These are phyloP conservation scores for Scedosporium aurantiacum DNA, from an alignment of 2,329 filamentous ascomycete genomes.

Conservation along the genomic window DNA sequence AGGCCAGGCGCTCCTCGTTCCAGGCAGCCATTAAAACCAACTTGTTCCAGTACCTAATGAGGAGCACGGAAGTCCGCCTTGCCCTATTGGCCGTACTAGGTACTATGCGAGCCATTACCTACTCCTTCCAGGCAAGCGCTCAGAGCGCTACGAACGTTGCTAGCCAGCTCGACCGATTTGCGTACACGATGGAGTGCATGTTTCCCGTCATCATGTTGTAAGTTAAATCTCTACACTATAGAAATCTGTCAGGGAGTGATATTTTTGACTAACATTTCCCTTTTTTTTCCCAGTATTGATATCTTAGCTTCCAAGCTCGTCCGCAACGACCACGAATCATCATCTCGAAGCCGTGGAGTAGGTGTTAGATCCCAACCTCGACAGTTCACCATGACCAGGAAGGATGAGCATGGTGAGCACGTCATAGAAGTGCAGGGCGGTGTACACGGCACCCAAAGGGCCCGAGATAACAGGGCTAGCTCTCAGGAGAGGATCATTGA, in stretches of 20 bases:
- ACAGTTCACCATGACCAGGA: neutral
- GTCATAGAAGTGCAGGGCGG: conserved; percentile 8
- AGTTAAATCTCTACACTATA: conserved; percentile 7
- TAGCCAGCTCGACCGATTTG: conserved; percentile 28
- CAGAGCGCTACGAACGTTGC: conserved; percentile 25
- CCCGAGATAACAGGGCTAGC: conserved; percentile 5
- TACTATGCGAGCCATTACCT: conserved; percentile 27
- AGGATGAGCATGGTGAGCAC: conserved; percentile 5
- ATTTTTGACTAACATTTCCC: neutral
- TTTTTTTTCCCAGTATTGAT: conserved; percentile 17
- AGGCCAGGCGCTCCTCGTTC: conserved; percentile 19
- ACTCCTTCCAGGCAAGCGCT: conserved; percentile 25
- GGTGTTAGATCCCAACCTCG: neutral
- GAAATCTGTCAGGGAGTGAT: neutral
- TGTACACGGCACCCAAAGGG: neutral
- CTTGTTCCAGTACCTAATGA: conserved; percentile 27
- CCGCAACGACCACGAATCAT: conserved; percentile 1
- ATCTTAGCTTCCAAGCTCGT: conserved; percentile 20
- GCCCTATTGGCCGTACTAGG: conserved; percentile 26
- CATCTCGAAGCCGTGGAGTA: conserved; percentile 1
- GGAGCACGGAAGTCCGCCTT: conserved; percentile 28
- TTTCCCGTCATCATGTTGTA: conserved; percentile 30
- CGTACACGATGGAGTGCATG: conserved; percentile 29
- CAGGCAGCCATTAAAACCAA: conserved; percentile 18
- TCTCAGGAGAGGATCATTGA: conserved; percentile 8